phyloP scores from a whole-genome alignment of 257 asterid genomes.

The Petunia axillaris region DNA sequence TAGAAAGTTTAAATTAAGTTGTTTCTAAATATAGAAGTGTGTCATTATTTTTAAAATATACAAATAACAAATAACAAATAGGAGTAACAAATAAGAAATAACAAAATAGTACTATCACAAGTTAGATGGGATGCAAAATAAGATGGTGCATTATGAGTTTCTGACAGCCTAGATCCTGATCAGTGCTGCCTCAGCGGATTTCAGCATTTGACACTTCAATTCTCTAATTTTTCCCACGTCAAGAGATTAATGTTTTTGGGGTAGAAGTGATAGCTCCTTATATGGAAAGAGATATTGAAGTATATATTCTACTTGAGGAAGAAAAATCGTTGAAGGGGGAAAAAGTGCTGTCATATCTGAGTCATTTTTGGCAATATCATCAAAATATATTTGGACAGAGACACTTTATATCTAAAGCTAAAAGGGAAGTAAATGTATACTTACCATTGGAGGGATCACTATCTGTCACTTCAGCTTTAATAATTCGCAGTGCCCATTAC shows the following conservation, averaged over 20 bases:
- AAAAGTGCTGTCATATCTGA: not conserved
- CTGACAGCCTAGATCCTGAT: no score
- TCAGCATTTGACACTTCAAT: no score
- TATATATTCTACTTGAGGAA: not conserved
- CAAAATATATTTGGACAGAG: not conserved
- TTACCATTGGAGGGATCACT: conserved; percentile 4
- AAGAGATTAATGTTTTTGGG: not conserved
- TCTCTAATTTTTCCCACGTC: no score
- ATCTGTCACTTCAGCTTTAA: not conserved
- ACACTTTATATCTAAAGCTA: not conserved
- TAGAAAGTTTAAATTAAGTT: no score
- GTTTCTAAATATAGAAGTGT: no score
- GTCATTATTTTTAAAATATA: no score
- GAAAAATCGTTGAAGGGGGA: not conserved
- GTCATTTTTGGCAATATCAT: not conserved
- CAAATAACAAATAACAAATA: no score
- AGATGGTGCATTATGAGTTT: no score
- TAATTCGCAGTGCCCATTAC: not conserved
- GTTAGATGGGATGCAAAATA: no score
- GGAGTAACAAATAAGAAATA: no score
- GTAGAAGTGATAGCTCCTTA: not conserved
- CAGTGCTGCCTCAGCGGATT: no score
- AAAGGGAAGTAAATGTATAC: not conserved
- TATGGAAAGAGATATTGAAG: not conserved
- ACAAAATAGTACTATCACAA: no score